These are phyloP conservation scores for Gillenia trifoliata DNA, from an alignment of 306 rosid species.

Conservation along the genomic window DNA sequence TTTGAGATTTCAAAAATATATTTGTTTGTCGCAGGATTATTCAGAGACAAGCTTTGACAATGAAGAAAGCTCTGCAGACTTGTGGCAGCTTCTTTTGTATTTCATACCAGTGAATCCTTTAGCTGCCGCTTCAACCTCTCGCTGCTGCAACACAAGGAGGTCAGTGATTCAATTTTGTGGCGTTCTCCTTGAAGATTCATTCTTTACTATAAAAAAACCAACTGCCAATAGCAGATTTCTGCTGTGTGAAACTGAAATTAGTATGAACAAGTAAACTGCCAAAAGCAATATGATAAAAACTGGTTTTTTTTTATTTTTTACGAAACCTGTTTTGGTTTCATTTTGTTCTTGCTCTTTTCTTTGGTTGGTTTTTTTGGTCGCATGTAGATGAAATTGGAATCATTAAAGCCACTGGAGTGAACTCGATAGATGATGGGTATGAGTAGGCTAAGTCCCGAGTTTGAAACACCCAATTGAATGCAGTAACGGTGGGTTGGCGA, in stretches of 20 bases:
- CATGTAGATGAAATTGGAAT: background rate
- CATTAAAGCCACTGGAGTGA: too few species aligned
- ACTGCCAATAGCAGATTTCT: background rate
- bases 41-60: conserved; percentile 32
- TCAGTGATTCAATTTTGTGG: background rate
- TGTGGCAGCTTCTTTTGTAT: conserved; percentile 92
- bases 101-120: conserved; percentile 89
- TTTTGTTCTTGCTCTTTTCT: background rate
- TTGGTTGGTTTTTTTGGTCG: background rate
- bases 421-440: too few species aligned
- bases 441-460: too few species aligned
- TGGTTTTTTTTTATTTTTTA: too few species aligned
- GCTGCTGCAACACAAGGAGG: conserved; percentile 24
- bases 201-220: background rate
- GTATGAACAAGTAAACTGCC: background rate
- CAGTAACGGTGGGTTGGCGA: too few species aligned
- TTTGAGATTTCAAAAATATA: background rate
- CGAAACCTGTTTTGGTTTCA: too few species aligned
- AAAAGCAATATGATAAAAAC: too few species aligned
- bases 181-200: background rate
- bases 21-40: conserved; percentile 38
- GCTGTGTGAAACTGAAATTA: background rate
- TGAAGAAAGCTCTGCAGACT: conserved; percentile 58
- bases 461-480: too few species aligned
- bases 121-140: conserved; percentile 70